Percentiles rank a stretch among this genome's conserved stretches.
Evolutionary conservation across 73 alveolate species (phyloP).

Genomic region (Effrenium voratum): DNA sequence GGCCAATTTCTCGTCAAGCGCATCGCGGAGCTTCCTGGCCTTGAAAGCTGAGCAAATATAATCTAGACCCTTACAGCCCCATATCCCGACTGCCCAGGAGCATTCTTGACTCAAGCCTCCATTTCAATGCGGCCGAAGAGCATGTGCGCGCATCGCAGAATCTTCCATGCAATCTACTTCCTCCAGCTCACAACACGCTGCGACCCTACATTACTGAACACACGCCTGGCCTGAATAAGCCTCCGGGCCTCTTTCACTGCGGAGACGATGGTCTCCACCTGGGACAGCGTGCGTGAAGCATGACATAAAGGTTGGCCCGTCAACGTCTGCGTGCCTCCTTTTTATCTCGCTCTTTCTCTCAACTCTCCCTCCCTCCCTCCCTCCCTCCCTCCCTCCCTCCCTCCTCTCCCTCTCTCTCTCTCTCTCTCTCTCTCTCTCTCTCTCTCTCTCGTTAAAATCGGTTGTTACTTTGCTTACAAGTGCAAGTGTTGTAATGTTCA

Average conservation of each 20-base stretch:
- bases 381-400: too few relatives aligned
- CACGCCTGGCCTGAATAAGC: neutral
- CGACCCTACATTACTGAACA: neutral
- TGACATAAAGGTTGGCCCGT: too few relatives aligned
- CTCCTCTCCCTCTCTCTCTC: too few relatives aligned
- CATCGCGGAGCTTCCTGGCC: neutral
- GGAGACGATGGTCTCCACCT: neutral
- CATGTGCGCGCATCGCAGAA: neutral
- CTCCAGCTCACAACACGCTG: neutral
- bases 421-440: too few relatives aligned
- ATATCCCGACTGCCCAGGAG: neutral
- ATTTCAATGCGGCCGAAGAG: neutral
- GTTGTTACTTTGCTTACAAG: too few relatives aligned
- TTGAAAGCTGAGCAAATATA: neutral
- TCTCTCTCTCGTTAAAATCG: too few relatives aligned
- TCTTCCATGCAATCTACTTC: constrained; percentile 2
- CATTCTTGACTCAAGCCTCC: neutral
- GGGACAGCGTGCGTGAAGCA: neutral
- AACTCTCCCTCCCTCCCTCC: too few relatives aligned
- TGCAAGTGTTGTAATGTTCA: too few relatives aligned
- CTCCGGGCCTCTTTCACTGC: constrained; percentile 42
- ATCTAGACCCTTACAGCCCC: neutral
- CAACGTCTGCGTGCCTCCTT: too few relatives aligned
- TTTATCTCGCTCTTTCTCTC: too few relatives aligned
- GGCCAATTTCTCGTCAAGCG: neutral